Conservation (phyloP, 371 early-diverging fungal genomes). For the Chytridium lagenaria region DNA sequence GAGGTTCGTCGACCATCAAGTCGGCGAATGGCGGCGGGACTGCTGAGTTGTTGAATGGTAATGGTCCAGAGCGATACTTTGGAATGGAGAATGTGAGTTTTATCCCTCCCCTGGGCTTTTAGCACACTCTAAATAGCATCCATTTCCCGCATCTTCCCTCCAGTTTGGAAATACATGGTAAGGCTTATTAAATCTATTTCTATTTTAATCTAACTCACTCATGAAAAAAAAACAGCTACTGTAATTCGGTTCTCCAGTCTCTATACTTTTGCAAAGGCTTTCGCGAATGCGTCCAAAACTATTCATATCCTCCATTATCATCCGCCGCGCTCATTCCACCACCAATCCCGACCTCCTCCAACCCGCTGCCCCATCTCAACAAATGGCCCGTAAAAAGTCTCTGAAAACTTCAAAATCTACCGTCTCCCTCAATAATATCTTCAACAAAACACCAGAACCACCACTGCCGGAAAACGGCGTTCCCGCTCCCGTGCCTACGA, state of each 20-base stretch:
- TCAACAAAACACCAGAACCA: neutral
- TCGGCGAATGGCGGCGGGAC: slow-evolving; percentile 23
- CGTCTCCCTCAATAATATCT: slow-evolving; percentile 10
- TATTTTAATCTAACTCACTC: neutral
- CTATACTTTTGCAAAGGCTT: slow-evolving; percentile 95
- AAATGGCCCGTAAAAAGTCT: neutral
- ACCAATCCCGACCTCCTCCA: neutral
- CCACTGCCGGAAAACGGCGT: neutral
- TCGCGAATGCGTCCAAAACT: slow-evolving; percentile 84
- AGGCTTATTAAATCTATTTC: neutral
- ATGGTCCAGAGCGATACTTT: slow-evolving; percentile 69
- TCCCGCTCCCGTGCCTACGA: neutral
- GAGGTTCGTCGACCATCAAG: slow-evolving; percentile 33
- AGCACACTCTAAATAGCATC: neutral
- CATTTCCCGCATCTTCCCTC: slow-evolving; percentile 3
- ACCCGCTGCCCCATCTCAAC: neutral
- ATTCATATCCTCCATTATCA: slow-evolving; percentile 45
- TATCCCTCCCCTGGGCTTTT: neutral
- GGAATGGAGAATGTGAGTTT: slow-evolving; percentile 89
- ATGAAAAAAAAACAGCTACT: too few relatives aligned
- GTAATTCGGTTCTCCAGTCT: slow-evolving; percentile 95
- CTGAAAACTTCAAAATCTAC: slow-evolving; percentile 7
- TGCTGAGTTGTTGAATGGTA: slow-evolving; percentile 33
- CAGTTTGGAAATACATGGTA: slow-evolving; percentile 95
- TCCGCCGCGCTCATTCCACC: slow-evolving; percentile 29